These are phyloP conservation scores for Articulospora tetracladia DNA, from an alignment of 495 filamentous ascomycete genomes.

Conservation along the genomic window DNA sequence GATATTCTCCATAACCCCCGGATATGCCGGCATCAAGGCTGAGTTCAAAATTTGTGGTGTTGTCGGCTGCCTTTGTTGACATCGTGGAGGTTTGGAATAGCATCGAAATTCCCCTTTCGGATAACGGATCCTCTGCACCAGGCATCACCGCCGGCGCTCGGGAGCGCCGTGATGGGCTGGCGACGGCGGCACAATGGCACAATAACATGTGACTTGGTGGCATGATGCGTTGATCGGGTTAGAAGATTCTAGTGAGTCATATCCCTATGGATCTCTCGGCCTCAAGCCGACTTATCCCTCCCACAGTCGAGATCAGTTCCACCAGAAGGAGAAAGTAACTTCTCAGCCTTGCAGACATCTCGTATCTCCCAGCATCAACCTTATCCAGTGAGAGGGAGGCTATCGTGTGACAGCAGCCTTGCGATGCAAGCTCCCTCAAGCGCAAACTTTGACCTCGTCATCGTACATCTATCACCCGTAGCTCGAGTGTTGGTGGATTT, in stretches of 20 bases:
- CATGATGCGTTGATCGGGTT: background rate
- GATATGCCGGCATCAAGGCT: conserved; percentile 3
- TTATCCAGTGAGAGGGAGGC: background rate
- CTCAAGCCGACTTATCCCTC: background rate
- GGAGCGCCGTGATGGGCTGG: background rate
- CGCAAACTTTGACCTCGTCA: conserved; percentile 6
- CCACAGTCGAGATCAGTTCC: background rate
- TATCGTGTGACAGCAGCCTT: conserved; percentile 6
- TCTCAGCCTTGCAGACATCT: conserved; percentile 8
- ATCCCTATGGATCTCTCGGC: no score
- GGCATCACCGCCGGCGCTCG: conserved; percentile 11
- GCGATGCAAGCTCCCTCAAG: conserved; percentile 5
- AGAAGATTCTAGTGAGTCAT: no score
- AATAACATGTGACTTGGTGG: background rate
- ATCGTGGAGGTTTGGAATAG: conserved; percentile 15
- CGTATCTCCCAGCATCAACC: background rate
- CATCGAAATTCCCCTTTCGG: conserved; percentile 18
- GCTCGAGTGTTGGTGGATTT: background rate
- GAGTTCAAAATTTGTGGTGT: conserved; percentile 25
- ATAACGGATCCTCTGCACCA: conserved; percentile 14
- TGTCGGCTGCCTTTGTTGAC: conserved; percentile 6
- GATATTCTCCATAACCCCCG: background rate
- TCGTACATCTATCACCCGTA: background rate
- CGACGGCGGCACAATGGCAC: background rate
- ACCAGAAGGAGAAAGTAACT: background rate